Base-by-base conservation (phyloP, 768 basidiomycete species). In the Tricholoma saponaceum region DNA sequence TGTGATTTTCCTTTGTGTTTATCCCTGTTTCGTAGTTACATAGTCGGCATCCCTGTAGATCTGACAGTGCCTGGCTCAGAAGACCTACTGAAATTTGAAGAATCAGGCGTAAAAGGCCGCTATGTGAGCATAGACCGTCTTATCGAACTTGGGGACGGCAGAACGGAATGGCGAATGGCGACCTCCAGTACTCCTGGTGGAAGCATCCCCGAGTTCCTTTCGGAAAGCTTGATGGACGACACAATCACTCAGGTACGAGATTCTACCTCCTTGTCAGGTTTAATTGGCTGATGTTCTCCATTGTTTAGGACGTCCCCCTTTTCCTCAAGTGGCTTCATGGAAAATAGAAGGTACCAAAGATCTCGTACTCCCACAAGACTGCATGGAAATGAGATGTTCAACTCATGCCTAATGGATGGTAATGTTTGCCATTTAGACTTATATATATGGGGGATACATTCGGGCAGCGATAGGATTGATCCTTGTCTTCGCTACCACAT, bases 151-250 rank as follows among this genome's bases (percentile, higher is more conserved):
- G 81, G 80, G 18, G 73, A 82, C 59, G 90, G 86, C 51, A 80
- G 70, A 50, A 81, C 83, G 12, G 88, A 90, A 69, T 92, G 89
- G 89, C 76, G 82, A 39, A 90, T 92, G 89, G 89, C 89, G 2
- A 89, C 87, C 2, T 85, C 86, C 23, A 86, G 85, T 62, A 83
- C 81, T 2, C 82, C 87, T 12, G 88, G 87, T 23, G 90, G 90
- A 22, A 78, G 68, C 53, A 85, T 91, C 44, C 89, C 89, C 0
- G 71, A 74, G 14, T 88, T 86, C 60, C 56, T 91, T 58, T 79
- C 80, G 3, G 86, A 90, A 60, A 75, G 70, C 57, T 79, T 77
- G 28, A 80, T 91, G 79, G 74, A 82, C 3, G 75, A 84, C 58
- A 79, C 80, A 62, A 87, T 91, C 56, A 78, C 87, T 12, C 72